Conservation (phyloP, 179 eudicot species). For the Carnegiea gigantea region DNA sequence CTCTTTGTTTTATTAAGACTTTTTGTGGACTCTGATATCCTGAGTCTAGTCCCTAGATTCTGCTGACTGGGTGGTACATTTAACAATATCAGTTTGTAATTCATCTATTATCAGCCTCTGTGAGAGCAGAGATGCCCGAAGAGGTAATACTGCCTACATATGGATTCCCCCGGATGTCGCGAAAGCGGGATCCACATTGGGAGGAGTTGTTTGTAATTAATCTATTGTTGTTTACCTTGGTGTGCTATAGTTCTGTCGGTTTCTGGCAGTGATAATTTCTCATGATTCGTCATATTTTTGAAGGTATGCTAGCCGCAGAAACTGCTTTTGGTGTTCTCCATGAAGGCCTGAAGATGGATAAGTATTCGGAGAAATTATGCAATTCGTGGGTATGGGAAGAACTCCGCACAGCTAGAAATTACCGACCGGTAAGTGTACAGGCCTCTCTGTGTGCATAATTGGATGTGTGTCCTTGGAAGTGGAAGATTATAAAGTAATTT, state of each 20-base stretch:
- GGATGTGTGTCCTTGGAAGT: background rate
- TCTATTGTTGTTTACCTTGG: background rate
- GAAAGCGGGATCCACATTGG: too few species aligned
- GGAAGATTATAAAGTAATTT: background rate
- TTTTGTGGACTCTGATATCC: background rate
- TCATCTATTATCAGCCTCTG: background rate
- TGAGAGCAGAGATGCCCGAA: too few species aligned
- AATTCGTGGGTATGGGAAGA: constrained; percentile 97
- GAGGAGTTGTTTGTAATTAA: background rate
- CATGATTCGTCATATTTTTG: constrained; percentile 1
- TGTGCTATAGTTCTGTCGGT: background rate
- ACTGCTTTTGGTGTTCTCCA: constrained; percentile 66
- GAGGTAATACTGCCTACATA: too few species aligned
- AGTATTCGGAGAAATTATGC: constrained; percentile 71
- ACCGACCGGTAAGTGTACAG: constrained; percentile 62
- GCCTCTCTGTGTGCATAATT: background rate
- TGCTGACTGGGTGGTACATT: background rate
- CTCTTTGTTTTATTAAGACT: background rate
- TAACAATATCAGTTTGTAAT: background rate
- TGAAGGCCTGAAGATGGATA: constrained; percentile 61
- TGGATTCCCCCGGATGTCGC: too few species aligned
- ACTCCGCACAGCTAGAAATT: constrained; percentile 76
- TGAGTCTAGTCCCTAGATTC: background rate
- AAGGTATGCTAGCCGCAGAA: constrained; percentile 98
- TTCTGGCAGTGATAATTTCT: background rate